Evolutionary conservation across 2,329 filamentous ascomycete genomes (phyloP).

Genomic region (Lizonia empirigonia): DNA sequence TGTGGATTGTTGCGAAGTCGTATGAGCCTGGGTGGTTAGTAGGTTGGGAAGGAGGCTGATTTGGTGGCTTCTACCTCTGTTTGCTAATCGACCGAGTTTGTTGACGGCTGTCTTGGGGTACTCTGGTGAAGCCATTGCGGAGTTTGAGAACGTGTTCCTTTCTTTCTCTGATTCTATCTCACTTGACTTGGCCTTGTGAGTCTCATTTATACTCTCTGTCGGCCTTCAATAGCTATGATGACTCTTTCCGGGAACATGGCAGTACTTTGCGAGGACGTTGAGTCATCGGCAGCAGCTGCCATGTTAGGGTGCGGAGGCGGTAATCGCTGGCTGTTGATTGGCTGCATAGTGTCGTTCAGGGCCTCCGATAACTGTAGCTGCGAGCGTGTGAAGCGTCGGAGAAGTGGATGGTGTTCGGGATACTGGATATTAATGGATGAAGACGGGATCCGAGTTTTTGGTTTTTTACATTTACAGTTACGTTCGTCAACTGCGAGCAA

Average conservation of each 20-base stretch:
- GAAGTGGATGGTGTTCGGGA: neutral
- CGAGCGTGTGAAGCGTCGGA: neutral
- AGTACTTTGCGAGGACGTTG: slow-evolving; percentile 9
- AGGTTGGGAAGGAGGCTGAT: no score
- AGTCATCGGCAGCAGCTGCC: neutral
- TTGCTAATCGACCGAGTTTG: slow-evolving; percentile 36
- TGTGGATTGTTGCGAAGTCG: slow-evolving; percentile 45
- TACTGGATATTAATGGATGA: neutral
- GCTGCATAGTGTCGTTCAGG: neutral
- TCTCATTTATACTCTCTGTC: neutral
- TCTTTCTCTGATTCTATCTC: neutral
- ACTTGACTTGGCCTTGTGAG: no score
- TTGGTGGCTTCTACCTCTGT: slow-evolving; percentile 39
- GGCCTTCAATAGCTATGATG: neutral
- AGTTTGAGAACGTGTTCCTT: neutral
- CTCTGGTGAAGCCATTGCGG: slow-evolving; percentile 20
- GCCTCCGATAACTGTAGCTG: neutral
- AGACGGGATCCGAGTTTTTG: neutral
- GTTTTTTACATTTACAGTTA: neutral
- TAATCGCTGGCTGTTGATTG: slow-evolving; percentile 9
- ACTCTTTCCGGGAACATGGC: neutral
- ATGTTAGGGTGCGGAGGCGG: neutral
- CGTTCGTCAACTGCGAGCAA: neutral
- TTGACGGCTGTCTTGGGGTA: slow-evolving; percentile 38
- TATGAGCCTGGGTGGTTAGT: slow-evolving; percentile 33